Base-by-base conservation (phyloP, 139 green algal genomes). In the Chlamydomonas sphaeroides region DNA sequence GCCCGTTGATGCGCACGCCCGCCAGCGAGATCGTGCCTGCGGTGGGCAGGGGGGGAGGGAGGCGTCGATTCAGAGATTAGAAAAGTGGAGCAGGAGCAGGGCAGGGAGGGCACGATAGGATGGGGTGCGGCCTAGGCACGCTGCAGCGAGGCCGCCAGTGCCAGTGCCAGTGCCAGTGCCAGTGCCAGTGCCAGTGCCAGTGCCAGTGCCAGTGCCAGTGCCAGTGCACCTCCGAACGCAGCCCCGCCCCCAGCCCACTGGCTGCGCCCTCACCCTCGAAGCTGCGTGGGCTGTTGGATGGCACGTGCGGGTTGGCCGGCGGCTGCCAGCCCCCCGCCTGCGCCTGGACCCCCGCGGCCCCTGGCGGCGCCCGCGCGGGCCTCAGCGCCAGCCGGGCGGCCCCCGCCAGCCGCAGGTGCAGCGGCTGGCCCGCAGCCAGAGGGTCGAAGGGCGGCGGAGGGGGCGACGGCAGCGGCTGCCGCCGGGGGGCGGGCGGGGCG, bases 1-100 rank as follows among this genome's bases (percentile, higher is more conserved):
- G 78, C 53, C 87, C 76, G 80, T 94, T 94, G 38, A 92, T 75
- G 21, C 83, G 79, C 33, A 91, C 65, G 2, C 86, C 84, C 36
- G 88, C 84, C 38, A 94, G 66, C 5, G 73, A 38, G 23, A 92
- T 68, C 30, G 84, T 69, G 30, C 90, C 90, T 82, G 68, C 59
- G 53, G 11, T n/a, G n/a, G n/a, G n/a, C n/a, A n/a, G n/a, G n/a
- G n/a, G n/a, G n/a, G n/a, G n/a, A n/a, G n/a, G n/a, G n/a, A n/a
- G n/a, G n/a, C n/a, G n/a, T n/a, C n/a, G n/a, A n/a, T n/a, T n/a
- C n/a, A n/a, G n/a, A n/a, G n/a, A n/a, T n/a, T n/a, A n/a, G n/a
- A n/a, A n/a, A n/a, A n/a, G n/a, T n/a, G n/a, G n/a, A n/a, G n/a
- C n/a, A n/a, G n/a, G n/a, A n/a, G n/a, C n/a, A n/a, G n/a, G n/a